These are phyloP conservation scores for Sporodiniella umbellata DNA, from an alignment of 371 early-diverging fungal genomes.

Conservation along the genomic window DNA sequence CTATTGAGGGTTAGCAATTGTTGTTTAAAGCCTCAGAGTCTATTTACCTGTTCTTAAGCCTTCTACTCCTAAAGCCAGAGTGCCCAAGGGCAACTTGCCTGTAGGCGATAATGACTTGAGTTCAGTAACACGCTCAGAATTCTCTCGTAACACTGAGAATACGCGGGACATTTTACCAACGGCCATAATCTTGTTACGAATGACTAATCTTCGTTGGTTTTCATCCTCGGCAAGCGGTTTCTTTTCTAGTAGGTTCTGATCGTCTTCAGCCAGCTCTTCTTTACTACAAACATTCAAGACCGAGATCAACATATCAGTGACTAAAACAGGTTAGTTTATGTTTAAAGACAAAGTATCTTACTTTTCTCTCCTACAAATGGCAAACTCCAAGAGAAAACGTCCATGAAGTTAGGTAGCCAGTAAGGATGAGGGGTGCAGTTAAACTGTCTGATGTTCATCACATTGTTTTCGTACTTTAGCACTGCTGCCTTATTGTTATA, in stretches of 20 bases:
- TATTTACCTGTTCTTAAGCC: conserved; percentile 81
- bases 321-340: conserved; percentile 42
- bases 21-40: too few species aligned
- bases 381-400: conserved; percentile 96
- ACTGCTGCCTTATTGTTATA: conserved; percentile 99
- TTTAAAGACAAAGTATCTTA: conserved; percentile 29
- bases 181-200: conserved; percentile 90
- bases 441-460: conserved; percentile 94
- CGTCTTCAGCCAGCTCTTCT: conserved; percentile 56
- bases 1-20: too few species aligned
- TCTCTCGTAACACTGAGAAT: conserved; percentile 85
- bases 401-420: conserved; percentile 96
- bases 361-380: conserved; percentile 98
- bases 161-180: conserved; percentile 87
- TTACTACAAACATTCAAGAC: conserved; percentile 90
- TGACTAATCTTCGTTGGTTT: conserved; percentile 58
- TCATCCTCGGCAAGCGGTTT: conserved; percentile 27
- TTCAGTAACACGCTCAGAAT: conserved; percentile 89
- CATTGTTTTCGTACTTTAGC: conserved; percentile 93
- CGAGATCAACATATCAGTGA: conserved; percentile 91
- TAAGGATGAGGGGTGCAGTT: conserved; percentile 90
- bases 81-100: conserved; percentile 77
- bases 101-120: conserved; percentile 84
- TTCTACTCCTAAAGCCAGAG: conserved; percentile 85
- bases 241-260: conserved; percentile 11